These are phyloP conservation scores for Opeltia flavorubescens DNA, from an alignment of 495 filamentous ascomycete genomes.

Conservation along the genomic window DNA sequence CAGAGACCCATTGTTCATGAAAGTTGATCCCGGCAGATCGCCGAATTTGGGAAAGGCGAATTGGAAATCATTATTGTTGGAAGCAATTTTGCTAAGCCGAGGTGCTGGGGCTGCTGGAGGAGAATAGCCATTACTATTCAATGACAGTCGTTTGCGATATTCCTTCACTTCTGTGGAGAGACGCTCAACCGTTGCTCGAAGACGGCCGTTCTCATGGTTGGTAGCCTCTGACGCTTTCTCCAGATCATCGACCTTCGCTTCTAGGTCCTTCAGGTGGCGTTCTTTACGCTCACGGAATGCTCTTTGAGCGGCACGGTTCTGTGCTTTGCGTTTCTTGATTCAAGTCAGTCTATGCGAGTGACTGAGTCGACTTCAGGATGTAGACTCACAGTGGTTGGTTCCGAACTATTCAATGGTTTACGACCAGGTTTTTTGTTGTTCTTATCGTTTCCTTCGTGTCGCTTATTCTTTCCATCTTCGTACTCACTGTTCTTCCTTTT, in stretches of 20 bases:
- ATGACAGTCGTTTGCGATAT: constrained; percentile 72
- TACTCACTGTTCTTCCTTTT: constrained; percentile 60
- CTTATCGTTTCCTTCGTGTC: constrained; percentile 64
- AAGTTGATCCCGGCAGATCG: constrained; percentile 50
- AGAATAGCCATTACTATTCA: constrained; percentile 34
- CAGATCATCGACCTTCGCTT: constrained; percentile 87
- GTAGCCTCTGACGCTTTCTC: constrained; percentile 71
- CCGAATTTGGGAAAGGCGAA: constrained; percentile 86
- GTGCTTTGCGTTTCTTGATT: constrained; percentile 90
- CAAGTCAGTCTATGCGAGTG: constrained; percentile 27
- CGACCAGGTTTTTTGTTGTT: constrained; percentile 86
- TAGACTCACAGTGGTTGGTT: constrained; percentile 78
- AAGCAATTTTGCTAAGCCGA: constrained; percentile 12
- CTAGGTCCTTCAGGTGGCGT: constrained; percentile 89
- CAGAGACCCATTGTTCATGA: constrained; percentile 33
- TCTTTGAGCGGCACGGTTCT: constrained; percentile 91
- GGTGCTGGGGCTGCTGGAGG: constrained; percentile 27
- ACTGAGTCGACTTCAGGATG: background rate
- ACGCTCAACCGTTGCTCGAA: constrained; percentile 76
- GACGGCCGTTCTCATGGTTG: constrained; percentile 72
- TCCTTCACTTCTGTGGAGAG: constrained; percentile 74
- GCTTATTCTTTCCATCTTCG: constrained; percentile 59
- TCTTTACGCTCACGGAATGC: constrained; percentile 98
- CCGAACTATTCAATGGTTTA: constrained; percentile 77
- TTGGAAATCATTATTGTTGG: constrained; percentile 67